phyloP scores from a whole-genome alignment of 768 basidiomycete genomes.

The Tricholoma terreum region DNA sequence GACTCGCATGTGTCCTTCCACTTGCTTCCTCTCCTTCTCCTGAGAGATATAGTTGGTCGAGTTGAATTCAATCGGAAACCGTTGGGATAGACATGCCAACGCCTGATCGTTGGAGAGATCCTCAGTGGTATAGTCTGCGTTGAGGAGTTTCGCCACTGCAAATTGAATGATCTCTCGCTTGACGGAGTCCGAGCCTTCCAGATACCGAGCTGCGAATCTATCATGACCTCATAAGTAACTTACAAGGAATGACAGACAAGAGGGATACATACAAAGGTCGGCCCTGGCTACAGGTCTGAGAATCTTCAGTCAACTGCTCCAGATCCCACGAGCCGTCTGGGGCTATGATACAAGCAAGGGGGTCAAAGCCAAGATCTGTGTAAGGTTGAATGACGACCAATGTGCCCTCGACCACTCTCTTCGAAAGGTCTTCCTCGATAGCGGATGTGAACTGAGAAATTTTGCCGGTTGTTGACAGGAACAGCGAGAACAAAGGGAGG shows the following conservation, averaged over 20 bases:
- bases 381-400: constrained; percentile 7
- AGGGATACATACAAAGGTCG: constrained; percentile 24
- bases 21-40: constrained; percentile 20
- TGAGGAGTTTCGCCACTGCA: constrained; percentile 12
- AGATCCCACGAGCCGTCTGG: constrained; percentile 8
- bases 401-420: neutral
- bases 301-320: constrained; percentile 9
- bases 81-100: constrained; percentile 24
- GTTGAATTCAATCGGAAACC: constrained; percentile 27
- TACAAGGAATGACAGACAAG: neutral
- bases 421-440: neutral
- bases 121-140: neutral
- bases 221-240: neutral
- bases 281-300: constrained; percentile 18
- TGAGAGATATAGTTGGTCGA: constrained; percentile 9
- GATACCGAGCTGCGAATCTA: constrained; percentile 1
- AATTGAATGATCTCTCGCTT: constrained; percentile 10
- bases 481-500: constrained; percentile 8
- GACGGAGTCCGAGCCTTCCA: neutral
- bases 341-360: neutral
- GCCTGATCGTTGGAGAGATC: constrained; percentile 7
- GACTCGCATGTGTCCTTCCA: constrained; percentile 30
- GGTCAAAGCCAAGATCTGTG: constrained; percentile 23
- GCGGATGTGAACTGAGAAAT: constrained; percentile 11
- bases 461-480: constrained; percentile 18